phyloP scores from a whole-genome alignment of 306 rosid genomes.

The Cajanus cajan region DNA sequence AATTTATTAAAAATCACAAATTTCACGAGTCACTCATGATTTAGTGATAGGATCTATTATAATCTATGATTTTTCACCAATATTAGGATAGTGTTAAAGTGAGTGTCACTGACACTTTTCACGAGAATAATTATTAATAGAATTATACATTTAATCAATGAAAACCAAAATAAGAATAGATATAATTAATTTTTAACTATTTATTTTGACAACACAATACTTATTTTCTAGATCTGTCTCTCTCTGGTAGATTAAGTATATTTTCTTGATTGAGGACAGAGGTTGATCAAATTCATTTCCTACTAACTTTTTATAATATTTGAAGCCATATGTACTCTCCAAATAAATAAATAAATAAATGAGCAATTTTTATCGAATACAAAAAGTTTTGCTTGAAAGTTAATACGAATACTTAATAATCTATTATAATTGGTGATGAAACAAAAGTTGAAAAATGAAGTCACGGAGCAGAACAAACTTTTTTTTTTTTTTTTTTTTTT shows the following conservation, averaged over 20 bases:
- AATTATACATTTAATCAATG: background rate
- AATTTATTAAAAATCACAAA: too few species aligned
- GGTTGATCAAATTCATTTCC: conserved; percentile 2
- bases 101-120: too few species aligned
- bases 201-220: background rate
- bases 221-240: conserved; percentile 16
- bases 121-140: background rate
- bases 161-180: background rate
- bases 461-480: background rate
- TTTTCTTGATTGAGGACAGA: background rate
- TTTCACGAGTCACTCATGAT: too few species aligned
- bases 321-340: background rate
- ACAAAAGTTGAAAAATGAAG: background rate
- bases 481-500: too few species aligned
- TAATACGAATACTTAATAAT: background rate
- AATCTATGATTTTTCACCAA: too few species aligned
- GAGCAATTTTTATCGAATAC: background rate
- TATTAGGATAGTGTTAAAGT: too few species aligned
- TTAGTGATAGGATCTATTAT: too few species aligned
- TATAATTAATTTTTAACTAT: background rate
- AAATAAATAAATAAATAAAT: background rate
- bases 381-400: background rate
- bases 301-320: background rate
- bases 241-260: background rate
- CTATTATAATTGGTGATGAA: background rate